Evolutionary conservation across 805 yeast genomes (phyloP).

Genomic region (Candida multigemmis): DNA sequence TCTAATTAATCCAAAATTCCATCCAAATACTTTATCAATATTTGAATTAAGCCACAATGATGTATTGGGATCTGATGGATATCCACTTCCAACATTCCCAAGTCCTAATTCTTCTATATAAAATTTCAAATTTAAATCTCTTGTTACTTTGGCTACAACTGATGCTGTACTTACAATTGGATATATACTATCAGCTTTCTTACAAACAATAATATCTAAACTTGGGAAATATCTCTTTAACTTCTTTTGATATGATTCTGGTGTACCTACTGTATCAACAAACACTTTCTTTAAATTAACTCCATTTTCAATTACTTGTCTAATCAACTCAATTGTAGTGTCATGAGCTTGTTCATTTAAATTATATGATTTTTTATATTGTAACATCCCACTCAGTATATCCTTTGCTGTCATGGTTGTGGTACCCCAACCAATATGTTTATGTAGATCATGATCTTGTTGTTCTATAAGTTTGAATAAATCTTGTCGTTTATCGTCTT

Average conservation of each 20-base stretch:
- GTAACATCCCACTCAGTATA: constrained; percentile 80
- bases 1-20: constrained; percentile 66
- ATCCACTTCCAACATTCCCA: constrained; percentile 68
- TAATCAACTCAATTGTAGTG: constrained; percentile 75
- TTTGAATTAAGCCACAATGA: constrained; percentile 57
- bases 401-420: constrained; percentile 80
- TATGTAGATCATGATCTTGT: constrained; percentile 30
- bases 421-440: constrained; percentile 80
- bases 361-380: constrained; percentile 50
- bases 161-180: constrained; percentile 94
- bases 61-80: constrained; percentile 90
- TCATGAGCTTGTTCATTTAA: constrained; percentile 96
- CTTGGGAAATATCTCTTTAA: constrained; percentile 60
- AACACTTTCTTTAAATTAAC: constrained; percentile 63
- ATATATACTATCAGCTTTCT: constrained; percentile 88
- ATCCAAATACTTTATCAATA: constrained; percentile 74
- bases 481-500: constrained; percentile 57
- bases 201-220: constrained; percentile 70
- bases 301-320: constrained; percentile 50
- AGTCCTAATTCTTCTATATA: constrained; percentile 18
- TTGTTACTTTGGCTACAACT: constrained; percentile 91
- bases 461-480: constrained; percentile 53
- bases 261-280: constrained; percentile 98
- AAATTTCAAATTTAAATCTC: constrained; percentile 55
- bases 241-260: constrained; percentile 71